Base-by-base conservation (phyloP, 2,329 filamentous ascomycete genomes). In the Aureobasidium sp. region DNA sequence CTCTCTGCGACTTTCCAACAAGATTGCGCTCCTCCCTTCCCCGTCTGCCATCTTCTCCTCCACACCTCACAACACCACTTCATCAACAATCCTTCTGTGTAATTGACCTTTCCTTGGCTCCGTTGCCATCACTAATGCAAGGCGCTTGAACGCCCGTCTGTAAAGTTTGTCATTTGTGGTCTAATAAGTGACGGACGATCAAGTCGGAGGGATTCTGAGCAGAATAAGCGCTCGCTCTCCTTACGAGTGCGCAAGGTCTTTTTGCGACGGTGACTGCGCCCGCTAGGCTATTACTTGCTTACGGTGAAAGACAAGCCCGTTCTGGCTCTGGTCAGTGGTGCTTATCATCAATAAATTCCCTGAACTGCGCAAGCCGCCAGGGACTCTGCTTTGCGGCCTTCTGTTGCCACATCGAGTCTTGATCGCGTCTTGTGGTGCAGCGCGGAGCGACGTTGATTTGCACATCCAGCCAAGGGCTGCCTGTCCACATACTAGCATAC, bases 191-290 rank as follows among this genome's bases (percentile, higher is more conserved):
- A 51, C 61, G 56, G 56, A 50, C 53, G 46, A 48, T 48, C 46
- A 55, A 52, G 48, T 56, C 51, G 63, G 39, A 63, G 60, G 50
- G 51, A 43, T 37, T 20, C 51, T 55, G 51, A 55, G 46, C 47
- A 50, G 26, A 27, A 32, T 56, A 62, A 65, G 63, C 61, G 63
- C 59, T 62, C 59, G 44, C 55, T 59, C 53, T 59, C 46, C 63
- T 57, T 46, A 59, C 57, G 62, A 65, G 61, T 63, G 50, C 63
- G 24, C 51, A 55, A 43, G 51, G 37, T 55, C 34, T 34, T 47
- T 62, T 59, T 39, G 64, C 62, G 64, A 65, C 59, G 46, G 62
- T 65, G 61, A 59, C 34, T 65, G 48, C 59, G 41, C 48, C 56
- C 61, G 61, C 41, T 39, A 59, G 57, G 34, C 50, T 57, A 27